Evolutionary conservation across 228 moss, liverwort and hornwort genomes (phyloP), one percentile per base, ranked within the genome.

Genomic region (Sphagnum magellanicum): DNA sequence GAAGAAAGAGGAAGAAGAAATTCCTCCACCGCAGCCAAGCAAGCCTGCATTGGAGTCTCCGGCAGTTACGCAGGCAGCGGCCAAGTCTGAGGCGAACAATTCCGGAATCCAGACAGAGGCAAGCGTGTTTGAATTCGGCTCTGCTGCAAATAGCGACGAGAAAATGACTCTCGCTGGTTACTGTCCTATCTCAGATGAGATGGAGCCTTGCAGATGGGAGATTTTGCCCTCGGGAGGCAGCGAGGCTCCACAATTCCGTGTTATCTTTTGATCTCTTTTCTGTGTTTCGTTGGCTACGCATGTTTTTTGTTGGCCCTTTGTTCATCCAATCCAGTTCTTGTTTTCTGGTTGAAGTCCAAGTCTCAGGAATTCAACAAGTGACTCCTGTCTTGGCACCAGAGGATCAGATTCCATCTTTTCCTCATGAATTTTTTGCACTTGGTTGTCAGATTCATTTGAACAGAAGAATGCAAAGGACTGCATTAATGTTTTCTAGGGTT

Each of bases 141-240:
- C 86, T 1, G 92, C 92, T 0, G 82, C 78, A 12, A 81, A 16
- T 1, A 68, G 78, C 3, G 90, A 90, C n/a, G 90, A 88, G 1
- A 81, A 78, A 4, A 61, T 87, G 61, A 95, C 95, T 13, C 84
- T 95, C 6, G 95, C 90, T 15, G 95, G 95, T 49, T 95, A 95
- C 70, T 95, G 95, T 55, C 95, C 95, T 5, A 86, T 95, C 16
- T 95, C 92, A 5, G 90, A 95, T 15, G 95, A 88, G 0, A 84
- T 92, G 92, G 95, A 95, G 82, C 95, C 95, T 11, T 95, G 95
- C 68, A 75, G 92, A 8, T 95, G 95, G 95, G 92, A 95, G 74
- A 76, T 92, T 32, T 67, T 84, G 48, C 95, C 95, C n/a, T 77
- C 90, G 4, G 92, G 90, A 6, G 83, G 88, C 46, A 67, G 70